Evolutionary conservation across 805 yeast genomes (phyloP).

Genomic region (Osmozyma mogii): DNA sequence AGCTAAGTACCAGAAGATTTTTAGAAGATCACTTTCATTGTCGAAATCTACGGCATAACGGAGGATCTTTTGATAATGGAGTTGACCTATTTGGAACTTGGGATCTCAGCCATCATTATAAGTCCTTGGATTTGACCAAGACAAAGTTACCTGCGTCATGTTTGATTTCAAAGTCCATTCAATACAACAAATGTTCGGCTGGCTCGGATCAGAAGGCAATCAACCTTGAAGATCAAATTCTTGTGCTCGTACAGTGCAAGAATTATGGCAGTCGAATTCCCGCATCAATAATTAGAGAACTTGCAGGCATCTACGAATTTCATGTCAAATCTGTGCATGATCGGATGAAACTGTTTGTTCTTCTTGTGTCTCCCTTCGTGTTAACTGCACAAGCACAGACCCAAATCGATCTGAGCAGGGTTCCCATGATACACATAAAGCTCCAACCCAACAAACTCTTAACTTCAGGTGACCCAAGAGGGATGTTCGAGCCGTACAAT

Average conservation of each 20-base stretch:
- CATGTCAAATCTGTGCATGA: constrained; percentile 20
- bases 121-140: constrained; percentile 4
- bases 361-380: constrained; percentile 40
- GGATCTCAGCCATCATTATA: constrained; percentile 26
- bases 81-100: constrained; percentile 49
- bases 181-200: not conserved
- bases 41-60: constrained; percentile 33
- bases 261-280: constrained; percentile 36
- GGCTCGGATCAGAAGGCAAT: not conserved
- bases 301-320: constrained; percentile 42
- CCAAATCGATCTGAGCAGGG: constrained; percentile 35
- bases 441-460: constrained; percentile 25
- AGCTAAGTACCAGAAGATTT: constrained; percentile 34
- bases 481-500: constrained; percentile 24
- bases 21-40: constrained; percentile 32
- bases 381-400: constrained; percentile 40
- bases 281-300: constrained; percentile 43
- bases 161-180: constrained; percentile 8
- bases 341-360: constrained; percentile 20
- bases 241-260: constrained; percentile 49
- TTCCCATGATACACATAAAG: constrained; percentile 40
- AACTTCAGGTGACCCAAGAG: constrained; percentile 4
- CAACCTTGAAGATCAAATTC: constrained; percentile 21
- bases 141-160: not conserved
- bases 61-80: constrained; percentile 53